These are phyloP conservation scores for Linnemannia zychae DNA, from an alignment of 192 early-diverging fungal genomes.

Conservation along the genomic window DNA sequence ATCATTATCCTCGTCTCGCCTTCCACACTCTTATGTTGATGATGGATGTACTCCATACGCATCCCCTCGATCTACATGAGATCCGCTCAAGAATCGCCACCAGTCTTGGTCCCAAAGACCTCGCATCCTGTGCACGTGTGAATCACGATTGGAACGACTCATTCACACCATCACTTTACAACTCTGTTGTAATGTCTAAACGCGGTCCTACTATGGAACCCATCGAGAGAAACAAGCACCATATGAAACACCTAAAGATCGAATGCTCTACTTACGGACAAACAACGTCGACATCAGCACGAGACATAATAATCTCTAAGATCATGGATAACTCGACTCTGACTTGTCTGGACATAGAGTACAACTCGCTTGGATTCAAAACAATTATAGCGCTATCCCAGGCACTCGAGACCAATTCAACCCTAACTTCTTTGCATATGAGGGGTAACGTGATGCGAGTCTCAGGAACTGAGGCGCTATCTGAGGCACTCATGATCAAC, in stretches of 20 bases:
- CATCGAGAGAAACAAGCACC: constrained; percentile 20
- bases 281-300: too few species aligned
- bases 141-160: constrained; percentile 28
- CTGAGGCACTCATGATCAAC: too few species aligned
- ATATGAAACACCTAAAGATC: background rate
- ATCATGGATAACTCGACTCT: constrained; percentile 14
- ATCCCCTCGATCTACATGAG: constrained; percentile 32
- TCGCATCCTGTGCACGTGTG: constrained; percentile 31
- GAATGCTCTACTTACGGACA: background rate
- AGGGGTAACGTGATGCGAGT: too few species aligned
- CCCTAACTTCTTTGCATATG: background rate
- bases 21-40: constrained; percentile 19
- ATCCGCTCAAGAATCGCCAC: constrained; percentile 30
- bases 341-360: background rate
- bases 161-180: constrained; percentile 24
- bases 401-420: constrained; percentile 33
- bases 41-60: constrained; percentile 12
- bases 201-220: background rate
- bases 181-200: constrained; percentile 19
- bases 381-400: constrained; percentile 13
- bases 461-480: background rate
- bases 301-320: background rate
- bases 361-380: background rate
- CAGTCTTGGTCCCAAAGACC: constrained; percentile 17
- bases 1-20: too few species aligned